These are phyloP conservation scores for Penicillium sp. DNA, from an alignment of 2,329 filamentous ascomycete genomes.

Conservation along the genomic window DNA sequence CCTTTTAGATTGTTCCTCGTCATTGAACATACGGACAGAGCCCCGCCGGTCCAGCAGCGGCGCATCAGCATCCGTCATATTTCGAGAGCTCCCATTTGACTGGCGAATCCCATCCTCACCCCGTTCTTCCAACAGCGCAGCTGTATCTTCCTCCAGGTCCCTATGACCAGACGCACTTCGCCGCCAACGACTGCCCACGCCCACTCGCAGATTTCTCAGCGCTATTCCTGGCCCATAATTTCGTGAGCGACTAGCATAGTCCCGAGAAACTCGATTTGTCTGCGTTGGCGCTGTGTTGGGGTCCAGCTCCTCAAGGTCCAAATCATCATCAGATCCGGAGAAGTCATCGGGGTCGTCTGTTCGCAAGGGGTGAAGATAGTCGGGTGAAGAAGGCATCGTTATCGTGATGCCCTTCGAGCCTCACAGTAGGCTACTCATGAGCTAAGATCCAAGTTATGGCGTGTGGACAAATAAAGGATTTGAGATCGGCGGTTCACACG, in stretches of 20 bases:
- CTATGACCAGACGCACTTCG: constrained; percentile 37
- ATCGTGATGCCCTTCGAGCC: neutral
- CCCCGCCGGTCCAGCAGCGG: constrained; percentile 62
- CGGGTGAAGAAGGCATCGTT: constrained; percentile 38
- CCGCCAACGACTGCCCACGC: constrained; percentile 45
- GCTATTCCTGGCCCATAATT: constrained; percentile 43
- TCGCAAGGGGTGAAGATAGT: constrained; percentile 36
- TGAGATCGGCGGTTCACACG: constrained; percentile 13
- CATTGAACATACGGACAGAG: constrained; percentile 31
- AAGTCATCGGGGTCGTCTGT: constrained; percentile 32
- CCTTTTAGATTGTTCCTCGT: constrained; percentile 45
- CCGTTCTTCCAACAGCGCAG: constrained; percentile 65
- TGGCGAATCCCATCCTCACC: constrained; percentile 57
- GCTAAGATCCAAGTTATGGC: constrained; percentile 16
- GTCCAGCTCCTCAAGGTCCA: constrained; percentile 49
- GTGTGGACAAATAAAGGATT: constrained; percentile 16
- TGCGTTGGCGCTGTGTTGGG: constrained; percentile 32
- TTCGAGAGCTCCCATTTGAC: constrained; percentile 59
- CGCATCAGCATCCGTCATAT: constrained; percentile 66
- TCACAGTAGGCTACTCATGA: constrained; percentile 9
- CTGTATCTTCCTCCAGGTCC: constrained; percentile 61
- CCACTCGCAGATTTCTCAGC: constrained; percentile 52
- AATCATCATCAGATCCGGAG: constrained; percentile 46
- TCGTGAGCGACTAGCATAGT: constrained; percentile 27
- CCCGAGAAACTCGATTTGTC: constrained; percentile 25